A percentile compares a stretch with the other conserved stretches of the same genome.
These are phyloP conservation scores for Arxiozyma heterogenica DNA, from an alignment of 1,139 yeast species.

Conservation along the genomic window DNA sequence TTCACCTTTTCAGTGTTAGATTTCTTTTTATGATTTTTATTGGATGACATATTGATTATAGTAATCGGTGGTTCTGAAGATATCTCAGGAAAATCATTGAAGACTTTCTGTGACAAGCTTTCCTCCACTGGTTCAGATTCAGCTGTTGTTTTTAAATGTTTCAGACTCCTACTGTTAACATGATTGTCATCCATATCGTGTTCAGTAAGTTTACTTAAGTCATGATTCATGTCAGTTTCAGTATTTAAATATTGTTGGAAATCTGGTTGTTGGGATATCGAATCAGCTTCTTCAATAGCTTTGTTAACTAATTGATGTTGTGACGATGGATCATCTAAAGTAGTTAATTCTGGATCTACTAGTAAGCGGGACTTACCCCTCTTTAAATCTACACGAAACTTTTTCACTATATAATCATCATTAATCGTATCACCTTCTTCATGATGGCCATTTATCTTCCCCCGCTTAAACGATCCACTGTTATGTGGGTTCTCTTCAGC, in stretches of 20 bases:
- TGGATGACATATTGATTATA: background rate
- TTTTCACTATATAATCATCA: conserved; percentile 10
- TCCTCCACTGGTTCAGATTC: background rate
- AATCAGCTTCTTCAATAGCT: conserved; percentile 58
- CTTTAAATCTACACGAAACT: conserved; percentile 7
- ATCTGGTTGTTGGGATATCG: conserved; percentile 45
- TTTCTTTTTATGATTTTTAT: background rate
- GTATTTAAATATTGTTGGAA: conserved; percentile 38
- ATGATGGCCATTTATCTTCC: conserved; percentile 11
- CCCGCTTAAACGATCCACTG: conserved; percentile 8
- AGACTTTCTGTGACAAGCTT: background rate
- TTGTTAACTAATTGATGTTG: conserved; percentile 59
- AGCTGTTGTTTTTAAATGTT: background rate
- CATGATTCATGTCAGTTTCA: conserved; percentile 17
- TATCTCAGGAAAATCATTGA: background rate
- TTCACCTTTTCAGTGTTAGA: background rate
- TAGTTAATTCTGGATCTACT: conserved; percentile 58
- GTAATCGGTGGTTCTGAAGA: background rate
- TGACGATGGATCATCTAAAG: conserved; percentile 35
- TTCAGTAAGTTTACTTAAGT: background rate
- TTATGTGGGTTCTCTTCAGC: conserved; percentile 7
- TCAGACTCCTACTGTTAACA: background rate
- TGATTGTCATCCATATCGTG: conserved; percentile 1
- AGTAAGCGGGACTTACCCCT: conserved; percentile 18
- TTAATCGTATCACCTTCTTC: conserved; percentile 6